Conservation (phyloP, 2,329 filamentous ascomycete species). For the Diaporthe citriasiana region DNA sequence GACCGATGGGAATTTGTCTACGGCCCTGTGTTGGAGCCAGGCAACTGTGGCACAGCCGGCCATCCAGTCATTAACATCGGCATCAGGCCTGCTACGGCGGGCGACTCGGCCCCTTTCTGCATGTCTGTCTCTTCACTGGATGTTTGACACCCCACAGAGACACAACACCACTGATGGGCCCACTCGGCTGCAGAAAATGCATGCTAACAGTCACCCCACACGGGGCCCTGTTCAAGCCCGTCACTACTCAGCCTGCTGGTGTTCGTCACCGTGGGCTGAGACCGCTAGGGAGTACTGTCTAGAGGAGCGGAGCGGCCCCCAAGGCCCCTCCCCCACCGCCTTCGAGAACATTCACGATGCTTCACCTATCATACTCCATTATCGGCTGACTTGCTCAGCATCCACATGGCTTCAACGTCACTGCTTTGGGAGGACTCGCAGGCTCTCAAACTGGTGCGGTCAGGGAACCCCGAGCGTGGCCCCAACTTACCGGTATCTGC, state of each 20-base stretch:
- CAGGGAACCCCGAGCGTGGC: neutral
- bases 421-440: slow-evolving; percentile 3
- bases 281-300: neutral
- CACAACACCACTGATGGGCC: slow-evolving; percentile 33
- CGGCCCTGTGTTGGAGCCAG: neutral
- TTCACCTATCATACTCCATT: slow-evolving; percentile 12
- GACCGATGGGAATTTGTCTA: neutral
- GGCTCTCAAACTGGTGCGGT: slow-evolving; percentile 12
- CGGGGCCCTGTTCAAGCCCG: slow-evolving; percentile 22
- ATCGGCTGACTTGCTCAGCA: slow-evolving; percentile 25
- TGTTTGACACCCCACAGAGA: slow-evolving; percentile 19
- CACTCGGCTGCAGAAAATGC: slow-evolving; percentile 16
- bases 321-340: neutral
- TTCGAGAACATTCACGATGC: slow-evolving; percentile 40
- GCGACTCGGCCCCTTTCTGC: slow-evolving; percentile 26
- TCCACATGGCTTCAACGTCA: slow-evolving; percentile 19
- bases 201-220: slow-evolving; percentile 25
- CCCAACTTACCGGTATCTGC: slow-evolving; percentile 33
- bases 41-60: slow-evolving; percentile 8
- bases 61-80: slow-evolving; percentile 9
- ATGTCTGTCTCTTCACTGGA: slow-evolving; percentile 6
- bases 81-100: slow-evolving; percentile 26
- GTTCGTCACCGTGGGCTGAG: slow-evolving; percentile 31
- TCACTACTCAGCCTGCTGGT: slow-evolving; percentile 13
- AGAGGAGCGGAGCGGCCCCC: slow-evolving; percentile 27